Conservation (phyloP, 1,284 basidiomycete species). For the Fomitopsis schrenkii region DNA sequence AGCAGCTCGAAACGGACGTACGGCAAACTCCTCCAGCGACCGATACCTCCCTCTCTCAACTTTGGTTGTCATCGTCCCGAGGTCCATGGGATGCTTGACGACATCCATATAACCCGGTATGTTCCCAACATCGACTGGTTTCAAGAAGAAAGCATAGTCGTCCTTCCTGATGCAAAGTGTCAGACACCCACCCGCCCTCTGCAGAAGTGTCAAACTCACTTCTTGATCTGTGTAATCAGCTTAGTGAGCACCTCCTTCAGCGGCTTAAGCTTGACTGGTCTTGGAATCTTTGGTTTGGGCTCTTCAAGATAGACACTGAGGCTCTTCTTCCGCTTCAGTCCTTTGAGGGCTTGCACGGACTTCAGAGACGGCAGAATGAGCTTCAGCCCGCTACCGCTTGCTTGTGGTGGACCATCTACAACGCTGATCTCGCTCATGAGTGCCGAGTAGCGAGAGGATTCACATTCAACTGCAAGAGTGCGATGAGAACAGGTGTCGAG, state of each 20-base stretch:
- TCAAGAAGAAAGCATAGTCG: constrained; percentile 80
- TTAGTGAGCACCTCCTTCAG: constrained; percentile 63
- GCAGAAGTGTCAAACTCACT: constrained; percentile 37
- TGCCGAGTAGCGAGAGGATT: too few species aligned
- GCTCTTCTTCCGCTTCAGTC: constrained; percentile 26
- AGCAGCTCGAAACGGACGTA: constrained; percentile 32
- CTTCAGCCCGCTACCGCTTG: constrained; percentile 22
- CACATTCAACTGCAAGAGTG: too few species aligned
- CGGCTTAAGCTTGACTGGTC: constrained; percentile 72
- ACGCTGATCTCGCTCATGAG: constrained; percentile 8
- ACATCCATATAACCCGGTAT: constrained; percentile 69
- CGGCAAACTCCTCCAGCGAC: constrained; percentile 72
- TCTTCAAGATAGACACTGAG: constrained; percentile 16
- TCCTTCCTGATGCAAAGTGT: constrained; percentile 56
- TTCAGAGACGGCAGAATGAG: constrained; percentile 33
- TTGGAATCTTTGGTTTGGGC: constrained; percentile 26
- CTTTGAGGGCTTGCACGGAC: constrained; percentile 29
- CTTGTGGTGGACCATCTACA: constrained; percentile 17
- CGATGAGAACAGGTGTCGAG: too few species aligned
- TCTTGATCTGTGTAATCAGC: constrained; percentile 70
- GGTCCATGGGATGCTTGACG: constrained; percentile 76
- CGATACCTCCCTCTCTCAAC: constrained; percentile 63
- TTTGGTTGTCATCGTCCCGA: constrained; percentile 74
- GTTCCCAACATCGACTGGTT: constrained; percentile 60
- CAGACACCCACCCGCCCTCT: too few species aligned